These are phyloP conservation scores for Yamadazyma phyllophila DNA, from an alignment of 805 yeast genomes.

Conservation along the genomic window DNA sequence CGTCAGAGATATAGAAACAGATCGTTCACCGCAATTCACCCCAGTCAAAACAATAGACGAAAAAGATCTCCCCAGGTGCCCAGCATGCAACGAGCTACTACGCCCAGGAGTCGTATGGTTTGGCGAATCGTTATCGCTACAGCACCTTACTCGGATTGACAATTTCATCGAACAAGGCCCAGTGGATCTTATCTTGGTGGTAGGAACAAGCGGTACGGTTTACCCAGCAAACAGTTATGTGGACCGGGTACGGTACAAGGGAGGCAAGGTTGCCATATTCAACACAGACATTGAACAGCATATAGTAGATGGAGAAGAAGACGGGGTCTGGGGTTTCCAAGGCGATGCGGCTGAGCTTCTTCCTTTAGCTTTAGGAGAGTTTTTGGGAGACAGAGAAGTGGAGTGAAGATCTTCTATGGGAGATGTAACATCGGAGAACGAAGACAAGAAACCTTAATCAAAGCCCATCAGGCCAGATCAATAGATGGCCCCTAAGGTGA, in stretches of 20 bases:
- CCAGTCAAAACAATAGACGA: slow-evolving; percentile 50
- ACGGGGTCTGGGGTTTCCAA: slow-evolving; percentile 61
- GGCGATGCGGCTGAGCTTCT: slow-evolving; percentile 79
- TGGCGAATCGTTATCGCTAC: slow-evolving; percentile 80
- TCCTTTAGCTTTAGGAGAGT: slow-evolving; percentile 63
- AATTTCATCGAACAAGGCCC: slow-evolving; percentile 53
- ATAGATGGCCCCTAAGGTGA: too few relatives aligned
- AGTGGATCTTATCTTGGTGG: slow-evolving; percentile 74
- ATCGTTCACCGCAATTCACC: slow-evolving; percentile 41
- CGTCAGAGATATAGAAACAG: slow-evolving; percentile 9
- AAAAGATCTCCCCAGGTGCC: slow-evolving; percentile 69
- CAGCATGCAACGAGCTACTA: slow-evolving; percentile 61
- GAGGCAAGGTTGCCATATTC: slow-evolving; percentile 83
- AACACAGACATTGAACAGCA: slow-evolving; percentile 62
- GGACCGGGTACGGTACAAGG: slow-evolving; percentile 66
- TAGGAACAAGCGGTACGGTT: slow-evolving; percentile 81
- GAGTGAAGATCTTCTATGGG: too few relatives aligned
- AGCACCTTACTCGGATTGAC: slow-evolving; percentile 64
- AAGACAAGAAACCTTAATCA: too few relatives aligned
- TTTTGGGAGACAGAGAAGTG: slow-evolving; percentile 19
- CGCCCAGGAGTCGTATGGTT: slow-evolving; percentile 95
- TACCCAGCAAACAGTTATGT: slow-evolving; percentile 95
- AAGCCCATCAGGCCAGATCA: too few relatives aligned
- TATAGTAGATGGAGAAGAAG: slow-evolving; percentile 39
- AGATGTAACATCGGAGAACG: too few relatives aligned